Base-by-base conservation (phyloP, 306 rosid species). In the Betula pendula region DNA sequence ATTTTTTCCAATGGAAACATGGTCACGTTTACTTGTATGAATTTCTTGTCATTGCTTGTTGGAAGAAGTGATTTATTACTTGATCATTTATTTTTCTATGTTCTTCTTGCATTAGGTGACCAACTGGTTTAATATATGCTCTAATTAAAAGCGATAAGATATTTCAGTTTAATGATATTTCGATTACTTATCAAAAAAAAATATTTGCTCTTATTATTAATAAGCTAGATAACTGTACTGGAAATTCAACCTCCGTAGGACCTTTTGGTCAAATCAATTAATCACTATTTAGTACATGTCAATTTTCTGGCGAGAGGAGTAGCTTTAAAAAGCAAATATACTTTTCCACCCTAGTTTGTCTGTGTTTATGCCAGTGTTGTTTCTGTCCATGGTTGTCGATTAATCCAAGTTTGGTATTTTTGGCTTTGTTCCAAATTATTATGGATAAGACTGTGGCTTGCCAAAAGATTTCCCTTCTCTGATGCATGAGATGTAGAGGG, bases 1-100 rank as follows among this genome's bases (percentile, higher is more conserved):
- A 85, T 93, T 87, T 84, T 93, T 93, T 76, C 90, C 98, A 33
- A 72, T 91, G 85, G 97, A 88, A 85, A 93, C 96, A 69, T 81
- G 94, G 97, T 71, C 85, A 65, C 87, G 52, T 74, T 82, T 94
- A 69, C 86, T 11, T 75, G 98, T 94, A 88, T 12, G 88, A 66
- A 31, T 74, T 72, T 75, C 60, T 59, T 76, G 52, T 35, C 31
- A 63, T 45, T 77, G 50, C 60, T 66, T 11, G 35, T 83, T 73
- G 68, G 25, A 72, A 47, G 49, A 3, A 38, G 78, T 5, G 20
- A 52, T 55, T 58, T 8, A 31, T 66, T 49, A 7, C 44, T 24
- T 2, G 5, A 51, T 19, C 1, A 50, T 49, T 38, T 62, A 3
- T 12, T 66, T 38, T 33, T 60, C 47, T 35, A 38, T 11, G 38